Evolutionary conservation across 1,284 basidiomycete species (phyloP), one percentile per base, ranked within the genome.

Genomic region (Cryptococcus hybrid): DNA sequence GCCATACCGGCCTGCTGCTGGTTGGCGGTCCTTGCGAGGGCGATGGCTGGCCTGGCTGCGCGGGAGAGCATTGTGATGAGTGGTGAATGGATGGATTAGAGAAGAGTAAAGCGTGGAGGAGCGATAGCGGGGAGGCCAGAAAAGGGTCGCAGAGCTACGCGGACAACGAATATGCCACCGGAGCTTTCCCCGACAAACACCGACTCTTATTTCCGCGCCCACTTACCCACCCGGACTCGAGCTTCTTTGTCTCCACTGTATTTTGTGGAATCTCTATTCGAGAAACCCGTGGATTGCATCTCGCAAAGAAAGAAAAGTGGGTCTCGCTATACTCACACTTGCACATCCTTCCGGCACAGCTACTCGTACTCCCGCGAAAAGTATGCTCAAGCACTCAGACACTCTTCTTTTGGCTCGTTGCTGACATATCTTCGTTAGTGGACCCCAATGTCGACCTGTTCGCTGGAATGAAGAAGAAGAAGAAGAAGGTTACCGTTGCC

Each of bases 1-100:
- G 93, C 94, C 90, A 94, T 93, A 79, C 92, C 92, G 78, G 84
- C 80, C 69, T 82, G 82, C 59, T 81, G 75, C 58, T 84, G 82
- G 78, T 84, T 82, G 57, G 81, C 75, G 54, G 82, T 82, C 55
- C 72, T 71, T 58, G 71, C 74, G 62, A 70, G 70, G 60, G 66
- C 83, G 80, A 80, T 85, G 83, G 74, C 74, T 52, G 76, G 84
- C 80, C 76, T 88, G 81, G 74, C 86, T 81, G 80, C 82, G 79
- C 88, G 85, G 76, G 87, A 55, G 66, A 78, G 72, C 74, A 76
- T 78, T 62, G 63, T 59, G 57, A 56, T 57, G 61, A 58, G 60
- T 51, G 59, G 60, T 56, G 64, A 52, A 49, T 51, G 37, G 45
- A 46, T 30, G 40, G 36, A 55, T 44, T 55, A 50, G 18, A 18